phyloP scores from a whole-genome alignment of 345 rosid genomes.

The Durio zibethinus region DNA sequence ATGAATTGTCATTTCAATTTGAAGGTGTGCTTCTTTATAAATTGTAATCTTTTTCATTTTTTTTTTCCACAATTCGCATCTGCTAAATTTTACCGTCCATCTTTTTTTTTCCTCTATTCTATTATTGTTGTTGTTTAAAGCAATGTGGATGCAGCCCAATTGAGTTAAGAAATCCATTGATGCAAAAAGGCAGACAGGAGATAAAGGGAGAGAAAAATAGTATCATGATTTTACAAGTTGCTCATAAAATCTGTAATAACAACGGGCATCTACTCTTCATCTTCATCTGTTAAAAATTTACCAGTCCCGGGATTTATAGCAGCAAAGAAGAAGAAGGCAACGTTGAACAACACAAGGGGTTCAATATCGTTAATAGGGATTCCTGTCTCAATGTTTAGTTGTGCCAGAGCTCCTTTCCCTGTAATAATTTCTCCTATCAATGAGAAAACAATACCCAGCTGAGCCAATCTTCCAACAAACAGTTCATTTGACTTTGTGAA shows the following conservation, averaged over 20 bases:
- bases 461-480: conserved; percentile 94
- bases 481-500: conserved; percentile 92
- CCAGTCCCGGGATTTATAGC: conserved; percentile 96
- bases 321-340: conserved; percentile 83
- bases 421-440: conserved; percentile 91
- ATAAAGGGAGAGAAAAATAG: not conserved
- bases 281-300: conserved; percentile 81
- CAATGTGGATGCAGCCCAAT: not conserved
- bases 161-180: not conserved
- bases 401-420: conserved; percentile 94
- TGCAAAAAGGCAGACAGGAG: not conserved
- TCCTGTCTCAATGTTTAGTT: conserved; percentile 94
- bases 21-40: too few relatives aligned
- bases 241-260: not conserved
- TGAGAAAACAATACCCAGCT: conserved; percentile 90
- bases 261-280: conserved; percentile 29
- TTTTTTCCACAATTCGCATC: not conserved
- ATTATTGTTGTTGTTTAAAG: not conserved
- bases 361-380: conserved; percentile 83
- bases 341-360: conserved; percentile 87
- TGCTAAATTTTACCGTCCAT: not conserved
- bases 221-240: not conserved
- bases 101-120: too few relatives aligned
- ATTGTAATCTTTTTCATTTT: not conserved
- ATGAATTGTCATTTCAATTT: too few relatives aligned